phyloP scores from a whole-genome alignment of 495 filamentous ascomycete species.

The Daldinia childiae region DNA sequence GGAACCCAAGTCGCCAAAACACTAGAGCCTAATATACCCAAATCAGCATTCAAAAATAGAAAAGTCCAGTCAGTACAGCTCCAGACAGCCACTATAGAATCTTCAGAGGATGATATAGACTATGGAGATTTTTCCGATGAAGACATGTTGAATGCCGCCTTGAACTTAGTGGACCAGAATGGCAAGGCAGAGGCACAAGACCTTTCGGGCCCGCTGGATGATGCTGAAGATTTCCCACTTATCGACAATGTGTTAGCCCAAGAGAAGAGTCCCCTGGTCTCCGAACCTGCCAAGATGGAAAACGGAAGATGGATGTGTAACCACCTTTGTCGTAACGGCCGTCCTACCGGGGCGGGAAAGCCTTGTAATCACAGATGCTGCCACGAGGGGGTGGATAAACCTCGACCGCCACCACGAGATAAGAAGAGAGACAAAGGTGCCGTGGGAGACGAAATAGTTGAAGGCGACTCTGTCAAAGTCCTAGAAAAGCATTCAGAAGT shows the following conservation, averaged over 20 bases:
- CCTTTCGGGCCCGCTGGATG: constrained; percentile 66
- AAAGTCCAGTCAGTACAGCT: constrained; percentile 16
- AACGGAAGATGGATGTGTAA: constrained; percentile 93
- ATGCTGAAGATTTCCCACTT: constrained; percentile 37
- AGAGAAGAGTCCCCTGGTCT: neutral
- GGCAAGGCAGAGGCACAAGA: constrained; percentile 46
- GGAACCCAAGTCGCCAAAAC: constrained; percentile 74
- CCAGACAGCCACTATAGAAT: constrained; percentile 8
- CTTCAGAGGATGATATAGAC: constrained; percentile 31
- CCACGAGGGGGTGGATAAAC: constrained; percentile 84
- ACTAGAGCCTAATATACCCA: constrained; percentile 69
- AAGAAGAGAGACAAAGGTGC: constrained; percentile 44
- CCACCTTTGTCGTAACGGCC: constrained; percentile 75
- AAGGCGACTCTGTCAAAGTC: neutral
- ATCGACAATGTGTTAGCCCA: constrained; percentile 28
- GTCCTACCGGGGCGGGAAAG: constrained; percentile 68
- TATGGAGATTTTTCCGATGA: constrained; percentile 47
- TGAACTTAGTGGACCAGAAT: constrained; percentile 14
- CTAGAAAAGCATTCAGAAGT: neutral
- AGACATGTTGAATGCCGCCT: constrained; percentile 39
- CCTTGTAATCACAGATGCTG: constrained; percentile 78
- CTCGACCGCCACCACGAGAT: constrained; percentile 65
- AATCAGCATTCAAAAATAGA: constrained; percentile 60
- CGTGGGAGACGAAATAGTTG: neutral
- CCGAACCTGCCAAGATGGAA: constrained; percentile 64